phyloP scores from a whole-genome alignment of 2,329 filamentous ascomycete species.

The Septoria linicola region DNA sequence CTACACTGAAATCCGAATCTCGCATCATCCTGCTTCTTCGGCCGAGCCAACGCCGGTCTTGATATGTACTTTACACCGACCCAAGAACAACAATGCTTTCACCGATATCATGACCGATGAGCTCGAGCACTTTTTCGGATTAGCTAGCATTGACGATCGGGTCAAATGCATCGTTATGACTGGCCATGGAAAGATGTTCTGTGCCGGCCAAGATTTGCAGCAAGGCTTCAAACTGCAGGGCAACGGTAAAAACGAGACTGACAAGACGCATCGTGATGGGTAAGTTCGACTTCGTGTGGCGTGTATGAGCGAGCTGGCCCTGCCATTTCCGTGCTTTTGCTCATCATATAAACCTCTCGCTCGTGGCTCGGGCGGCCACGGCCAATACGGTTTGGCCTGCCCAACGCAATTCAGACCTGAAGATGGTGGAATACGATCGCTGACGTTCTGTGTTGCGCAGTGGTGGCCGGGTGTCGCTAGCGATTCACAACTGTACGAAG shows the following conservation, averaged over 20 bases:
- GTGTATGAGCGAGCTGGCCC: too few species aligned
- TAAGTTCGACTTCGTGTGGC: conserved; percentile 9
- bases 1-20: conserved; percentile 25
- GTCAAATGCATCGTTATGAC: conserved; percentile 24
- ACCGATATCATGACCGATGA: conserved; percentile 29
- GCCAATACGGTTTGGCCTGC: too few species aligned
- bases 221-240: conserved; percentile 25
- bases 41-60: conserved; percentile 21
- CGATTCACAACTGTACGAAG: conserved; percentile 27
- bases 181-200: conserved; percentile 26
- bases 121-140: conserved; percentile 26
- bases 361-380: too few species aligned
- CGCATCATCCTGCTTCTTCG: conserved; percentile 25
- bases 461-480: conserved; percentile 24
- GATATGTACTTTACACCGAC: conserved; percentile 24
- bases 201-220: conserved; percentile 27
- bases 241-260: conserved; percentile 24
- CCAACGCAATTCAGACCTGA: too few species aligned
- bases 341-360: too few species aligned
- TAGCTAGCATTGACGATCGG: conserved; percentile 26
- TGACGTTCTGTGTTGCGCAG: conserved; percentile 9
- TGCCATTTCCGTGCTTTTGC: too few species aligned
- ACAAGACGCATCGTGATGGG: conserved; percentile 29
- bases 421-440: too few species aligned
- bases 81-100: conserved; percentile 25